These are phyloP conservation scores for Skeletonema tropicum DNA, from an alignment of 108 stramenopile species.

Conservation along the genomic window DNA sequence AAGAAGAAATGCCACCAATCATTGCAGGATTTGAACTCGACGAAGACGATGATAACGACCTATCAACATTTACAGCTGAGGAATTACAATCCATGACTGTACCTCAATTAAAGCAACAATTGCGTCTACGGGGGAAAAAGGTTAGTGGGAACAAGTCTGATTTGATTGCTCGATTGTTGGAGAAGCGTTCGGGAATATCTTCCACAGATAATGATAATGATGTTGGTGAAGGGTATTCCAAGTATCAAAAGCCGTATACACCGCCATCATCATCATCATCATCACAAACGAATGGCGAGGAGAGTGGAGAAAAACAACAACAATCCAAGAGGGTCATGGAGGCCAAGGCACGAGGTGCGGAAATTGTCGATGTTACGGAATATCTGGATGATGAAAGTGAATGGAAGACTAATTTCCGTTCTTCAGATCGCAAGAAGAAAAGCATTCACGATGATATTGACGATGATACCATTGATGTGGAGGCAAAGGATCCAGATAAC, in stretches of 20 bases:
- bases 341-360: slow-evolving; percentile 65
- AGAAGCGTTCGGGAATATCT: not conserved
- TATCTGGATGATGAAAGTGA: slow-evolving; percentile 67
- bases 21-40: slow-evolving; percentile 28
- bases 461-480: slow-evolving; percentile 1
- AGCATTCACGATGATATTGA: not conserved
- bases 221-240: slow-evolving; percentile 14
- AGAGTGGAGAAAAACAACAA: not conserved
- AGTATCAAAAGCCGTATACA: slow-evolving; percentile 19
- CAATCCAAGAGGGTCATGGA: slow-evolving; percentile 24
- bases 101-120: slow-evolving; percentile 75
- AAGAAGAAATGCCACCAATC: slow-evolving; percentile 28
- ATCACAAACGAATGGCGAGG: not conserved
- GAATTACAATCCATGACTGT: slow-evolving; percentile 67
- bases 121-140: slow-evolving; percentile 72
- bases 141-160: slow-evolving; percentile 74
- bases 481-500: slow-evolving; percentile 9
- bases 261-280: not conserved
- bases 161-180: slow-evolving; percentile 66
- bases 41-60: slow-evolving; percentile 25
- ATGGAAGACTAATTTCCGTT: slow-evolving; percentile 54
- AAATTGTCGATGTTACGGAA: slow-evolving; percentile 79
- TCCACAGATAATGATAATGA: not conserved
- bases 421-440: slow-evolving; percentile 18
- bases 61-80: slow-evolving; percentile 18